Percentiles rank a stretch among this genome's conserved stretches.
These are phyloP conservation scores for Petunia secreta DNA, from an alignment of 257 asterid genomes.

Conservation along the genomic window DNA sequence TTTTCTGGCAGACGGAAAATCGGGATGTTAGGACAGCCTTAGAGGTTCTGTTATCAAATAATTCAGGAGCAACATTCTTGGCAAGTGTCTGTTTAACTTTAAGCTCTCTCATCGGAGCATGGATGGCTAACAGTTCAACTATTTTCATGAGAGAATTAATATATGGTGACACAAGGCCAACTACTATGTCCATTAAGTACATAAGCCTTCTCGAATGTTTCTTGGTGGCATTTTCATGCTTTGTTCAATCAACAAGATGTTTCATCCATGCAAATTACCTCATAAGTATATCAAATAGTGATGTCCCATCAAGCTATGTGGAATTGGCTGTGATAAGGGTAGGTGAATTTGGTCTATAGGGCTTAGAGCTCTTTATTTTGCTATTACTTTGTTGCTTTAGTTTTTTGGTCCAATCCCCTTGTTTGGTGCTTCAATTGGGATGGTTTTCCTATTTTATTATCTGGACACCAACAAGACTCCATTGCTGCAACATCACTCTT, in stretches of 20 bases:
- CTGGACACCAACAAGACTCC: conserved; percentile 22
- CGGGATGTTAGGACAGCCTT: conserved; percentile 21
- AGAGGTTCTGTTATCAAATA: conserved; percentile 34
- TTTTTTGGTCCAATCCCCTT: conserved; percentile 60
- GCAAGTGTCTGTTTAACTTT: conserved; percentile 52
- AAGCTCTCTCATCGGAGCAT: conserved; percentile 58
- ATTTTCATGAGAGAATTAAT: conserved; percentile 35
- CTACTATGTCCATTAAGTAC: conserved; percentile 44
- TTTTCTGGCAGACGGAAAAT: conserved; percentile 13
- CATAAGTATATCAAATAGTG: conserved; percentile 51
- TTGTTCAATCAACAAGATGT: conserved; percentile 46
- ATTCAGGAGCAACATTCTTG: conserved; percentile 51
- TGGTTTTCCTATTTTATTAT: conserved; percentile 22
- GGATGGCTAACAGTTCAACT: conserved; percentile 49
- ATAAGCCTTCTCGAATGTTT: conserved; percentile 41
- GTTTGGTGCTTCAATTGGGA: conserved; percentile 24
- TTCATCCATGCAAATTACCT: conserved; percentile 57
- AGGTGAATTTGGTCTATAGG: conserved; percentile 57
- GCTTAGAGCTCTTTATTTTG: conserved; percentile 54
- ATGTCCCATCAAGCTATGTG: conserved; percentile 39
- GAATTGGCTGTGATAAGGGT: conserved; percentile 50
- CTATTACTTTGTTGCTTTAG: conserved; percentile 56
- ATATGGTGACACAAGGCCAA: conserved; percentile 48
- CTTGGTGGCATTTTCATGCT: conserved; percentile 54
- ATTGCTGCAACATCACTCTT: conserved; percentile 18